Percentiles rank a stretch among this genome's conserved stretches.
Evolutionary conservation across 257 asterid species (phyloP).

Genomic region (Perilla frutescens): DNA sequence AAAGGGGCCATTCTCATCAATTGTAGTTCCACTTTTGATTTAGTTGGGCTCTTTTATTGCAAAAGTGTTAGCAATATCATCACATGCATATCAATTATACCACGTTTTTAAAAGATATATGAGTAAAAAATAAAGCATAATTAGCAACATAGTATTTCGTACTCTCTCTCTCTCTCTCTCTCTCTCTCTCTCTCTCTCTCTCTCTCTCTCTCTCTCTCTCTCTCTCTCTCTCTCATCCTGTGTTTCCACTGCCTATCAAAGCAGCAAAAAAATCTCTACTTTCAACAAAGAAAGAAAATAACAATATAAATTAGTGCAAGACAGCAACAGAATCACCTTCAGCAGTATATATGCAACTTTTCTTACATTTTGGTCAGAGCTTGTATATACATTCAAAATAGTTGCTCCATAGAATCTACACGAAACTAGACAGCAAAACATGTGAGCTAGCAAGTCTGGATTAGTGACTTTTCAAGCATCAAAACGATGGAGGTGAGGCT

Average conservation of each 20-base stretch:
- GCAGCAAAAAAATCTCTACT: no score
- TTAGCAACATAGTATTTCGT: no score
- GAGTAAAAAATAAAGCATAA: background rate
- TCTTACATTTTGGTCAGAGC: constrained; percentile 4
- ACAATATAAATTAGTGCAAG: no score
- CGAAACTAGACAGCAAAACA: constrained; percentile 2
- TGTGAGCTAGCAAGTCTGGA: constrained; percentile 18
- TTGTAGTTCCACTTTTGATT: background rate
- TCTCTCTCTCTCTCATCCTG: no score
- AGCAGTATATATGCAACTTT: background rate
- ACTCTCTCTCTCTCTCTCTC: no score
- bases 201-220: no score
- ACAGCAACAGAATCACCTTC: background rate
- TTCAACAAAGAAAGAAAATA: no score
- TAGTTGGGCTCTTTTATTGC: background rate
- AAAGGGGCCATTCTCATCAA: background rate
- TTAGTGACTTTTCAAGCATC: constrained; percentile 4
- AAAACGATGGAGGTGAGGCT: constrained; percentile 30
- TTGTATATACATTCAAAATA: constrained; percentile 1
- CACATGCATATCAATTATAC: background rate
- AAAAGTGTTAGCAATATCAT: background rate
- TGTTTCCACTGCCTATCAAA: no score
- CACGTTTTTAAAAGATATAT: background rate
- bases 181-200: no score
- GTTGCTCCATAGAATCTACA: background rate